Percentiles rank a stretch among this genome's conserved stretches.
phyloP scores from a whole-genome alignment of 495 filamentous ascomycete genomes.

The Penicillium alfredii region DNA sequence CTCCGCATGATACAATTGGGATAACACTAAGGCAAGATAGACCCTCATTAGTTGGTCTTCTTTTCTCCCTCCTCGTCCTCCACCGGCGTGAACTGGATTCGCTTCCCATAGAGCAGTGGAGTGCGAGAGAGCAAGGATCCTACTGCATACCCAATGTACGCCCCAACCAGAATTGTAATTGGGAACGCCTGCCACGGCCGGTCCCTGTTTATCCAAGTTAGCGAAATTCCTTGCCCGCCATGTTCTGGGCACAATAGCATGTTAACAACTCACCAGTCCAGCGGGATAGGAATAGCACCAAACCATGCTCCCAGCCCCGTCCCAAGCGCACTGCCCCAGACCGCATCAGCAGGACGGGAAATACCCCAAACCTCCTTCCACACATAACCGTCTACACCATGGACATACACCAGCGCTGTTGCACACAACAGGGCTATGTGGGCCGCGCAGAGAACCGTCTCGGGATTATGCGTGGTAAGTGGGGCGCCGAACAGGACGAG shows the following conservation, averaged over 20 bases:
- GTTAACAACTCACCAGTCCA: conserved; percentile 70
- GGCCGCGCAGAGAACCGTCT: conserved; percentile 72
- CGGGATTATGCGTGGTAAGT: conserved; percentile 68
- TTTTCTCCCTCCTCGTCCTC: conserved; percentile 16
- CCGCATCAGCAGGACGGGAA: conserved; percentile 34
- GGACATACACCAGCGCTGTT: conserved; percentile 71
- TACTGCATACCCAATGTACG: conserved; percentile 59
- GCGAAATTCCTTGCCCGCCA: too few relatives aligned
- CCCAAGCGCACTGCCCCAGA: conserved; percentile 41
- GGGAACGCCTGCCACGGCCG: conserved; percentile 98
- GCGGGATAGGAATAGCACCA: conserved; percentile 76
- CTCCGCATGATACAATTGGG: too few relatives aligned
- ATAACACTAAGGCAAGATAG: too few relatives aligned
- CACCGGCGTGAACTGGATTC: conserved; percentile 50
- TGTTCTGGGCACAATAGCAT: too few relatives aligned
- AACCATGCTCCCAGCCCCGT: conserved; percentile 57
- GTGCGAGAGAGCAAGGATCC: conserved; percentile 57
- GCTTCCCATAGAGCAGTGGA: conserved; percentile 53
- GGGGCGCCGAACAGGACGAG: conserved; percentile 90
- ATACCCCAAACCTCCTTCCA: conserved; percentile 67
- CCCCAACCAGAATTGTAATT: conserved; percentile 74
- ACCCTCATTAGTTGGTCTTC: conserved; percentile 22
- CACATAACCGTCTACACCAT: conserved; percentile 65
- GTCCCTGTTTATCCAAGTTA: conserved; percentile 44
- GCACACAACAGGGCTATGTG: conserved; percentile 74